Evolutionary conservation across 257 asterid genomes (phyloP), one percentile per base, ranked within the genome.

Genomic region (Haberlea rhodopensis): DNA sequence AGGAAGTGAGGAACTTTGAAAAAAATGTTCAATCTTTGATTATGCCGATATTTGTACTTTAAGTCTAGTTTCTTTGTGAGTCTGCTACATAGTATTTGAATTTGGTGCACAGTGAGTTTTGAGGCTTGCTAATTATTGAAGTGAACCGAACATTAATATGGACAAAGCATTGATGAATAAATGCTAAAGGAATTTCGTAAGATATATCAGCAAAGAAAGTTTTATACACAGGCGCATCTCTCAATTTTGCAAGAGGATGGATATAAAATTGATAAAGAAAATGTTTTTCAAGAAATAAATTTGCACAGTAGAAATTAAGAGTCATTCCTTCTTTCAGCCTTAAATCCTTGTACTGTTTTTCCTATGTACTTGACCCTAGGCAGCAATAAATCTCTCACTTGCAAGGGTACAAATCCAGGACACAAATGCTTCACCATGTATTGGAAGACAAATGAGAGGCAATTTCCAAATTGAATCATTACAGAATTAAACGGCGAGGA

Each of bases 381-480:
- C n/a, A 43, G 25, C 16, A 28, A 46, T 19, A 31, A 13, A 19
- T 37, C 32, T 27, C 31, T 32, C 74, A 53, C n/a, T 59, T 52
- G 46, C 25, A 53, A 46, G 60, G 1, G 20, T 37, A 11, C 27
- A 3, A 37, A 28, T 6, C 20, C 8, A 31, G 23, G 19, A 21
- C 24, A 20, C 16, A n/a, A 10, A 6, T 31, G 18, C n/a, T 2
- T 45, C 10, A 7, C 6, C 23, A 60, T 51, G 13, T 59, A 20
- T 23, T 19, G 23, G 59, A 21, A 29, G 45, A 29, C 37, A 55
- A 55, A 25, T 23, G n/a, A n/a, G n/a, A n/a, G 51, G 1, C 21
- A 53, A 24, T 69, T 20, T 46, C 8, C 51, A 53, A 69, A 40
- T 27, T 53, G 58, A 45, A 70, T 52, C 25, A 22, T 13, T 37